A percentile compares a stretch with the other conserved stretches of the same genome.
Conservation (phyloP, 1,284 basidiomycete species). For the Rhodotorula sp. region DNA sequence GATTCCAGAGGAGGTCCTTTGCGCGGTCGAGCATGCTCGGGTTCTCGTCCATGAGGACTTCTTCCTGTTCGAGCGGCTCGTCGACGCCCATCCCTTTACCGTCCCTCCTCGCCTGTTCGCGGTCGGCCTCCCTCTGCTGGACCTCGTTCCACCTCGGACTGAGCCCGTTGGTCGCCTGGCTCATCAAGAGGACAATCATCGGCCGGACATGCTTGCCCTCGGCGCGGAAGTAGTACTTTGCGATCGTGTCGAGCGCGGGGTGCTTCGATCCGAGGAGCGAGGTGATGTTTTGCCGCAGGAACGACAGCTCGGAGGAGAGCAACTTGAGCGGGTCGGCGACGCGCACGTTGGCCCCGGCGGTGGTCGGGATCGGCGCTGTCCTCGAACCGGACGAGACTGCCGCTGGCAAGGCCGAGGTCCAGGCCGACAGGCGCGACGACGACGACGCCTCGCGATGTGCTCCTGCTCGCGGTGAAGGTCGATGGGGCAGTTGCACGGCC, state of each 20-base stretch:
- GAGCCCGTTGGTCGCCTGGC: constrained; percentile 84
- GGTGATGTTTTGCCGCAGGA: constrained; percentile 72
- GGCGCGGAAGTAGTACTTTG: constrained; percentile 84
- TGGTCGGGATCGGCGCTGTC: constrained; percentile 12
- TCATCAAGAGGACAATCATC: constrained; percentile 83
- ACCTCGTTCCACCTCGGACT: constrained; percentile 58
- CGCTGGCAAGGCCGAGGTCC: constrained; percentile 6
- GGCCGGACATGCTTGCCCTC: constrained; percentile 82
- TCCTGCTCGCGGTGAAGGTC: not conserved
- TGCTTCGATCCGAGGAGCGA: constrained; percentile 83
- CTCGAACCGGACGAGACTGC: not conserved
- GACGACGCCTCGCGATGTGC: constrained; percentile 19
- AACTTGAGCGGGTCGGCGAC: constrained; percentile 32
- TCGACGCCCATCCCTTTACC: constrained; percentile 56
- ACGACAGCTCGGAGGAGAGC: constrained; percentile 65
- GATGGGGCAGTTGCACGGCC: not conserved
- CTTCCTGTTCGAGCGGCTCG: constrained; percentile 61
- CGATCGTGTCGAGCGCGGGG: constrained; percentile 80
- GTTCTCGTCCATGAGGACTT: constrained; percentile 82
- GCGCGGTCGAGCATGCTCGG: constrained; percentile 71
- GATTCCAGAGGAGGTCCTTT: constrained; percentile 54
- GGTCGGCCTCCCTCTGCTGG: constrained; percentile 51
- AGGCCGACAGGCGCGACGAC: constrained; percentile 16
- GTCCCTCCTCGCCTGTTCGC: constrained; percentile 41
- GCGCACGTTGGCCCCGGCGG: constrained; percentile 5